These are phyloP conservation scores for Atractiella rhizophila DNA, from an alignment of 768 basidiomycete genomes.

Conservation along the genomic window DNA sequence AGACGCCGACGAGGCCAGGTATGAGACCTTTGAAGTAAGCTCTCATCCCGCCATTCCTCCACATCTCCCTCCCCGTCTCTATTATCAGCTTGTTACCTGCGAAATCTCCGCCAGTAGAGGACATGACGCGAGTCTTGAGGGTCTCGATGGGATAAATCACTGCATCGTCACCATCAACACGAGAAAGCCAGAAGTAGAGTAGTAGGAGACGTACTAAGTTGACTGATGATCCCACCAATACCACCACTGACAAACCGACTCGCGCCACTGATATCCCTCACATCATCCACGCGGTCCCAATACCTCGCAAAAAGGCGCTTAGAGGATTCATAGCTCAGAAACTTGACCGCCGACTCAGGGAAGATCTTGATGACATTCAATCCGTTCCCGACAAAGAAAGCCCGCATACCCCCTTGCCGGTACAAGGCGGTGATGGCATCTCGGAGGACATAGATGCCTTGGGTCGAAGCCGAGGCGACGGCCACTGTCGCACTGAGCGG, in stretches of 20 bases:
- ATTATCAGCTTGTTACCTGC: slow-evolving; percentile 25
- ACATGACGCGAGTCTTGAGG: slow-evolving; percentile 98
- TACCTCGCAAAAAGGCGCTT: slow-evolving; percentile 85
- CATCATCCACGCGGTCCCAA: slow-evolving; percentile 70
- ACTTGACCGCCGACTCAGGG: slow-evolving; percentile 87
- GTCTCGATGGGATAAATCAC: slow-evolving; percentile 95
- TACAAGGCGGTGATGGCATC: slow-evolving; percentile 60
- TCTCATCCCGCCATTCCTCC: slow-evolving; percentile 47
- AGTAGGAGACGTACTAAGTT: slow-evolving; percentile 38
- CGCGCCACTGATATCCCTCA: slow-evolving; percentile 61
- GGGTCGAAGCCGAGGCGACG: slow-evolving; percentile 3
- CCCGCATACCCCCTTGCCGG: slow-evolving; percentile 47
- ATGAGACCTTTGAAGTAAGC: slow-evolving; percentile 77
- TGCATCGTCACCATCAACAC: slow-evolving; percentile 18
- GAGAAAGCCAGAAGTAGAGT: background rate
- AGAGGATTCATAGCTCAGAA: slow-evolving; percentile 78
- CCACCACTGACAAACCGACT: slow-evolving; percentile 90
- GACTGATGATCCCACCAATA: slow-evolving; percentile 77
- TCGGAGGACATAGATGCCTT: slow-evolving; percentile 30
- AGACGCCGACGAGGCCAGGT: slow-evolving; percentile 82
- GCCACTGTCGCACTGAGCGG: slow-evolving; percentile 17
- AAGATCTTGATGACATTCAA: slow-evolving; percentile 87
- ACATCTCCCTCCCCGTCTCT: slow-evolving; percentile 44
- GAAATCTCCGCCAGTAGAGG: slow-evolving; percentile 31
- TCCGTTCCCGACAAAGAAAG: slow-evolving; percentile 86